Percentiles rank a stretch among this genome's conserved stretches.
These are phyloP conservation scores for Penicillium verrucosum DNA, from an alignment of 2,329 filamentous ascomycete species.

Conservation along the genomic window DNA sequence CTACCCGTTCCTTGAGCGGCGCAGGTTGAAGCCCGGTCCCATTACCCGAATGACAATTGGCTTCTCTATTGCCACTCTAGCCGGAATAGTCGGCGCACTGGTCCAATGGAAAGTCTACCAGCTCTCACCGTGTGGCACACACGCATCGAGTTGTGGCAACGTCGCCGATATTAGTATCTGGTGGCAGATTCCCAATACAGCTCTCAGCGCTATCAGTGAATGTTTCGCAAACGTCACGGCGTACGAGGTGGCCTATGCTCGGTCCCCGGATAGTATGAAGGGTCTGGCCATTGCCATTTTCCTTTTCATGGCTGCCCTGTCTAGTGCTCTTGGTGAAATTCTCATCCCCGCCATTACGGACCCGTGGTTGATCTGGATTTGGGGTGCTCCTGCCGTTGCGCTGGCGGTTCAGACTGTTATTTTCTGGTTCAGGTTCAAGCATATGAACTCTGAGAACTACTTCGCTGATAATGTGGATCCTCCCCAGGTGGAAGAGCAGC, in stretches of 20 bases:
- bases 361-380: conserved; percentile 50
- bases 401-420: conserved; percentile 48
- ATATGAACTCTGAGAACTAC: background rate
- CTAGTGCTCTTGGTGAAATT: conserved; percentile 42
- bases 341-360: conserved; percentile 47
- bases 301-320: conserved; percentile 42
- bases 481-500: background rate
- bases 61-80: background rate
- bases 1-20: conserved; percentile 37
- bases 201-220: conserved; percentile 40
- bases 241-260: conserved; percentile 47
- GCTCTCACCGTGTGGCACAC: conserved; percentile 44
- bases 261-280: conserved; percentile 44
- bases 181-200: conserved; percentile 42
- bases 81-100: background rate
- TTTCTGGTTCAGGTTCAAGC: conserved; percentile 49
- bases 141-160: conserved; percentile 39
- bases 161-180: conserved; percentile 44
- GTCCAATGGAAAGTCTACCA: conserved; percentile 40
- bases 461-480: background rate
- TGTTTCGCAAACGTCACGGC: conserved; percentile 46
- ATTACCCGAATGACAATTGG: background rate
- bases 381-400: conserved; percentile 50
- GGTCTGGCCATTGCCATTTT: conserved; percentile 44
- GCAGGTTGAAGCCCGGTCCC: background rate